Evolutionary conservation across 2,329 filamentous ascomycete species (phyloP).

Genomic region (Alternaria conjuncta): DNA sequence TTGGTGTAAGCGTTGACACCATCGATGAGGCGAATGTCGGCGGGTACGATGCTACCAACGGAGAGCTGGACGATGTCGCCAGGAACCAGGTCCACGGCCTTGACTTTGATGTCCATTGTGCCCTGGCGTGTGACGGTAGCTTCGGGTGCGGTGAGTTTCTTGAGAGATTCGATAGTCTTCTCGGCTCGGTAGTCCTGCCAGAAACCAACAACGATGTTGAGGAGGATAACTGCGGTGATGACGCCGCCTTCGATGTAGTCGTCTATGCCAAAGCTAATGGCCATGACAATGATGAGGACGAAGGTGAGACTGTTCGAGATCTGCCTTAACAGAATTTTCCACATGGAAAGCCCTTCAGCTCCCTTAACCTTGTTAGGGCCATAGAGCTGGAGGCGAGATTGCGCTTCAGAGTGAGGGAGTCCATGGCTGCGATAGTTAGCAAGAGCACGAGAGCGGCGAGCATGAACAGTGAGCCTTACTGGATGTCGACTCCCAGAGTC

Average conservation of each 20-base stretch:
- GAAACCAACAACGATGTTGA: conserved; percentile 70
- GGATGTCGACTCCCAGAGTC: conserved; percentile 44
- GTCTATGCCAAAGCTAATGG: conserved; percentile 67
- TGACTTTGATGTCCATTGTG: conserved; percentile 42
- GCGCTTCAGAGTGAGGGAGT: conserved; percentile 67
- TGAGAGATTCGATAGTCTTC: conserved; percentile 51
- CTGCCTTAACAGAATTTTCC: conserved; percentile 78
- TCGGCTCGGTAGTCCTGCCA: conserved; percentile 59
- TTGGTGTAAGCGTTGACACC: conserved; percentile 79
- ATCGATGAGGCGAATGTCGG: conserved; percentile 67
- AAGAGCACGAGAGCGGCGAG: background rate
- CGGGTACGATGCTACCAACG: conserved; percentile 69
- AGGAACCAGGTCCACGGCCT: conserved; percentile 47
- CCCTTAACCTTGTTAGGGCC: conserved; percentile 75
- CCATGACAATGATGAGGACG: conserved; percentile 76
- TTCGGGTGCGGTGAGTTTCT: conserved; percentile 49
- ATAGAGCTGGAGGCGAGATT: conserved; percentile 68
- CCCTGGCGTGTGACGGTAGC: conserved; percentile 48
- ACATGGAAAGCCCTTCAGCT: conserved; percentile 73
- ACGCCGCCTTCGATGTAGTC: conserved; percentile 70
- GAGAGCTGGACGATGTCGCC: conserved; percentile 49
- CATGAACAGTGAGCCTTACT: conserved; percentile 26
- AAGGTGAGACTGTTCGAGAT: conserved; percentile 78
- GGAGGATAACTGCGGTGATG: conserved; percentile 68
- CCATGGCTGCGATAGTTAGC: conserved; percentile 58